phyloP scores from a whole-genome alignment of 2,329 filamentous ascomycete genomes.

The Talaromyces sp. region DNA sequence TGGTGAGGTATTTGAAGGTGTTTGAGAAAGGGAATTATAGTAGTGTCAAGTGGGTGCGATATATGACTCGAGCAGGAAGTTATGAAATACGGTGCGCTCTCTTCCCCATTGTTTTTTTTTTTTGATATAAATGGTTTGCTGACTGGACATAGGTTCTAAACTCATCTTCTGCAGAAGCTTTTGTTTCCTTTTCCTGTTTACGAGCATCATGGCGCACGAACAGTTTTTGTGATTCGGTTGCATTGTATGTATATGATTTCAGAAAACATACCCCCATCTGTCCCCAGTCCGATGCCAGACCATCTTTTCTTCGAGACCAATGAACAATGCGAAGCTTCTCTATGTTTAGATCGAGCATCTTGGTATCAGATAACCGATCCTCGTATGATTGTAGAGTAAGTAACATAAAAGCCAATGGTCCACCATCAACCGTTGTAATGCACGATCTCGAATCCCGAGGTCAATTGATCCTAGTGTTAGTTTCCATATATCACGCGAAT shows the following conservation, averaged over 20 bases:
- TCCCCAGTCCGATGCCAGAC: too few relatives aligned
- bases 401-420: too few relatives aligned
- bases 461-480: too few relatives aligned
- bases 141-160: not conserved
- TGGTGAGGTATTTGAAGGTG: conserved; percentile 94
- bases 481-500: too few relatives aligned
- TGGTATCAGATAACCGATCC: too few relatives aligned
- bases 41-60: conserved; percentile 97
- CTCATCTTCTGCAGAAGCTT: not conserved
- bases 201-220: not conserved
- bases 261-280: not conserved
- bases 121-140: not conserved
- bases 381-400: too few relatives aligned
- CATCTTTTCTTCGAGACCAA: too few relatives aligned
- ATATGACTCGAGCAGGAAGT: conserved; percentile 96
- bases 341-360: too few relatives aligned
- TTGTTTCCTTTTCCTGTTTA: not conserved
- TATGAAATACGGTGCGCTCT: conserved; percentile 78
- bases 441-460: too few relatives aligned
- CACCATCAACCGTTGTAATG: too few relatives aligned
- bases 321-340: too few relatives aligned
- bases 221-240: too few relatives aligned
- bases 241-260: not conserved
- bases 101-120: not conserved
- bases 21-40: conserved; percentile 99